phyloP scores from a whole-genome alignment of 495 filamentous ascomycete species.

The Platismatia glauca region DNA sequence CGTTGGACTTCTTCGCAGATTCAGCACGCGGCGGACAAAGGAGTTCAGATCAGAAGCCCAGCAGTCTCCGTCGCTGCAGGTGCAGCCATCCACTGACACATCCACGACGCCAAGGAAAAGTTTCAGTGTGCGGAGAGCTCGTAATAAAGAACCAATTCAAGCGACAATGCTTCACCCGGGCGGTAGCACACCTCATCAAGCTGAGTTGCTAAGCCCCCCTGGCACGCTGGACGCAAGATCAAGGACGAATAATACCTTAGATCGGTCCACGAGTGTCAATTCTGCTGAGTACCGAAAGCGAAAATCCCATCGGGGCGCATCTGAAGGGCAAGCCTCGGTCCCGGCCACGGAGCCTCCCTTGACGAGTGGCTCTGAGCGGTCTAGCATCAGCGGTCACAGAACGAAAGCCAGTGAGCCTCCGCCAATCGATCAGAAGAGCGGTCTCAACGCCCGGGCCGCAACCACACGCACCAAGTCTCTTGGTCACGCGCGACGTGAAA shows the following conservation, averaged over 20 bases:
- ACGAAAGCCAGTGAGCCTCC: slow-evolving; percentile 31
- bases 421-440: slow-evolving; percentile 33
- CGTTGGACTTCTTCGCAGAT: slow-evolving; percentile 74
- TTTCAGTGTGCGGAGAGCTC: slow-evolving; percentile 67
- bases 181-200: slow-evolving; percentile 60
- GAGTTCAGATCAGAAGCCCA: slow-evolving; percentile 49
- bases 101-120: slow-evolving; percentile 59
- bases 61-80: slow-evolving; percentile 59
- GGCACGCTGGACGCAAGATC: slow-evolving; percentile 48
- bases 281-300: slow-evolving; percentile 65
- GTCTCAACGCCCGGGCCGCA: slow-evolving; percentile 40
- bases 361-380: slow-evolving; percentile 74
- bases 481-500: slow-evolving; percentile 81
- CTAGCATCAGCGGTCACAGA: slow-evolving; percentile 40
- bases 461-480: slow-evolving; percentile 78
- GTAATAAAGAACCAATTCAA: slow-evolving; percentile 51
- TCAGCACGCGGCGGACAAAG: slow-evolving; percentile 74
- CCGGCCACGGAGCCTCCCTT: slow-evolving; percentile 50
- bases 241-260: slow-evolving; percentile 55
- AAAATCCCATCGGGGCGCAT: slow-evolving; percentile 49
- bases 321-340: slow-evolving; percentile 43
- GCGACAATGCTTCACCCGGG: slow-evolving; percentile 47
- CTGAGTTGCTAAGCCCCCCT: slow-evolving; percentile 64
- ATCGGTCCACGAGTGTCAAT: slow-evolving; percentile 77
- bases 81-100: slow-evolving; percentile 63